Evolutionary conservation across 148 eudicot species (phyloP).

Genomic region (Spergularia marina): DNA sequence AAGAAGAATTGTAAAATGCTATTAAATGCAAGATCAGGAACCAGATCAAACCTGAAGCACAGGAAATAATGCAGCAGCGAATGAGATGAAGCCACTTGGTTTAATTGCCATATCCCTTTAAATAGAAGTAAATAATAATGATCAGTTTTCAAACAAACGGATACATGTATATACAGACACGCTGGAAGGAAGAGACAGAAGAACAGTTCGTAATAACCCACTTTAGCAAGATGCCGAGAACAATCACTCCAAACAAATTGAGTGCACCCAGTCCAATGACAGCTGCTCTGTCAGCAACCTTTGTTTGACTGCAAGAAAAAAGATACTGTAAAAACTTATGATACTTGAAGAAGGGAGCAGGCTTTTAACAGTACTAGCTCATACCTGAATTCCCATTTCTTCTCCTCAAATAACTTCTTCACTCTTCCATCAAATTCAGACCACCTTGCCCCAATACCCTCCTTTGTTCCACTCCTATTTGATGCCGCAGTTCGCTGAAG

Average conservation of each 20-base stretch:
- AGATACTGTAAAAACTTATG: constrained; percentile 7
- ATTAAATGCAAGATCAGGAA: constrained; percentile 11
- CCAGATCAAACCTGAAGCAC: constrained; percentile 73
- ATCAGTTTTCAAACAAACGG: constrained; percentile 21
- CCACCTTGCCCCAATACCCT: constrained; percentile 71
- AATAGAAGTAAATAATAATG: constrained; percentile 21
- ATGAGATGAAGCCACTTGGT: constrained; percentile 72
- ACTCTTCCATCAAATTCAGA: constrained; percentile 67
- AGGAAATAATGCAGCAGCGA: constrained; percentile 73
- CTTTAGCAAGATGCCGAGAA: constrained; percentile 84
- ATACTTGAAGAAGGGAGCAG: neutral
- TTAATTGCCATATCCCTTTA: constrained; percentile 52
- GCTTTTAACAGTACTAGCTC: constrained; percentile 6
- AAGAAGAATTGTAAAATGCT: neutral
- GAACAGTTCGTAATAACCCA: constrained; percentile 31
- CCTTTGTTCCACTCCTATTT: constrained; percentile 61
- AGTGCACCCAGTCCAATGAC: constrained; percentile 86
- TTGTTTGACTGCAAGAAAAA: constrained; percentile 68
- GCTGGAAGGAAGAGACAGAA: constrained; percentile 3
- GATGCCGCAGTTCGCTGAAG: constrained; percentile 92
- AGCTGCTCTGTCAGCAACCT: constrained; percentile 75
- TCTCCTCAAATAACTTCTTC: constrained; percentile 67
- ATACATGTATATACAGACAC: neutral
- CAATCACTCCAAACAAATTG: constrained; percentile 80
- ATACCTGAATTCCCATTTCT: constrained; percentile 84